phyloP scores from a whole-genome alignment of 768 basidiomycete genomes.

The Pleurotus djamor region DNA sequence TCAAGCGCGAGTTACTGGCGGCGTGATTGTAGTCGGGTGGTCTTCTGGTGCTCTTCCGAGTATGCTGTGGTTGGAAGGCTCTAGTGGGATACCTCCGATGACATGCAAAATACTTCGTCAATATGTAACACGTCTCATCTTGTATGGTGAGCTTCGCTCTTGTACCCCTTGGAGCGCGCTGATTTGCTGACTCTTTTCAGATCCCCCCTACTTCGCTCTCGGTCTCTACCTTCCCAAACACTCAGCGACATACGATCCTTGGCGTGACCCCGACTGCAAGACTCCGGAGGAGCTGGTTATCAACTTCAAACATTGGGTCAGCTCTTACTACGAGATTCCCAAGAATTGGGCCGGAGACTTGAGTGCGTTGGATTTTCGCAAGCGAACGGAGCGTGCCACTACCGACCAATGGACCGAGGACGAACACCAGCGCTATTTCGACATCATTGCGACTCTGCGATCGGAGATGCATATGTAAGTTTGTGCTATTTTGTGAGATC shows the following conservation, averaged over 20 bases:
- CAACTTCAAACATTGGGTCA: slow-evolving; percentile 9
- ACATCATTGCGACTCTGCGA: slow-evolving; percentile 11
- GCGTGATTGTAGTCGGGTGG: slow-evolving; percentile 17
- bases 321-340: slow-evolving; percentile 15
- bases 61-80: slow-evolving; percentile 5
- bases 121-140: slow-evolving; percentile 11
- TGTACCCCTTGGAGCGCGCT: not conserved
- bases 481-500: slow-evolving; percentile 14
- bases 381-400: slow-evolving; percentile 13
- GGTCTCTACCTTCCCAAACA: slow-evolving; percentile 21
- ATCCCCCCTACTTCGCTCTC: slow-evolving; percentile 26
- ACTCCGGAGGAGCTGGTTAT: slow-evolving; percentile 11
- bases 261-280: slow-evolving; percentile 16
- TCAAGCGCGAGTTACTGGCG: slow-evolving; percentile 11
- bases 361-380: slow-evolving; percentile 18
- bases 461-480: slow-evolving; percentile 20
- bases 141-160: slow-evolving; percentile 13
- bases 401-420: slow-evolving; percentile 18
- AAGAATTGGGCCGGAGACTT: slow-evolving; percentile 8
- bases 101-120: slow-evolving; percentile 1
- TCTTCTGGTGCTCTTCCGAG: slow-evolving; percentile 13
- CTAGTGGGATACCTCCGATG: slow-evolving; percentile 3
- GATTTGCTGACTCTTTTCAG: slow-evolving; percentile 11
- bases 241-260: slow-evolving; percentile 16
- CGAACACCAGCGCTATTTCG: slow-evolving; percentile 14